Base-by-base conservation (phyloP, 1,139 yeast species). In the Wickerhamomyces sp. region DNA sequence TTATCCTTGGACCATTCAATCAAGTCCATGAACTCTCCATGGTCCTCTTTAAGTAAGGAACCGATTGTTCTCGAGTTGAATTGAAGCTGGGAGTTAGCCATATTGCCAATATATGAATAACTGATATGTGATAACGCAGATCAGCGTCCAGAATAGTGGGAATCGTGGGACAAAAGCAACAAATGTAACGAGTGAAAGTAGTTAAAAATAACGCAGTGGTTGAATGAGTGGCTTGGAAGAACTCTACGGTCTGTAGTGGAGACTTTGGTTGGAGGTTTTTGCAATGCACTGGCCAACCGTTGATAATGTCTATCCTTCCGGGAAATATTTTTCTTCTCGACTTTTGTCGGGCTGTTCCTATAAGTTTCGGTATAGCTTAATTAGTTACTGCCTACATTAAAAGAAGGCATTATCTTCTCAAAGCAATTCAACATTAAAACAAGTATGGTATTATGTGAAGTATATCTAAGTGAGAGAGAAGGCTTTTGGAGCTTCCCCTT, bases 401-500 rank as follows among this genome's bases (percentile, higher is more conserved):
- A 18, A 18, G 23, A 18, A 5, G 23, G n/a, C 36, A 34, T 4
- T 18, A n/a, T 11, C 6, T 29, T 29, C 13, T 29, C 31, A 10
- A 29, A 29, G 13, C 10, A 29, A 29, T 2, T 14, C 23, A 34
- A 10, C 31, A 29, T 10, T 29, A 6, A 29, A 29, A 29, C 31
- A 6, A 11, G 10, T 3, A 29, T 29, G 31, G 31, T 29, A 29
- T 29, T 11, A 29, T 29, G 10, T 29, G 11, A 11, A 4, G 31
- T 38, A n/a, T 23, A 18, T 15, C 46, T 46, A 55, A 44, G 54
- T 56, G 50, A 62, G 45, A 36, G 64, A 58, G 49, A 65, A 65
- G 44, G 83, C 75, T 64, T 76, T 77, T 60, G 93, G 93, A 47
- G 90, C 90, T 66, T 83, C 89, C 53, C 93, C 93, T 69, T 85